Conservation (phyloP, 352 stramenopile species). For the Pilasporangium apinafurcum region DNA sequence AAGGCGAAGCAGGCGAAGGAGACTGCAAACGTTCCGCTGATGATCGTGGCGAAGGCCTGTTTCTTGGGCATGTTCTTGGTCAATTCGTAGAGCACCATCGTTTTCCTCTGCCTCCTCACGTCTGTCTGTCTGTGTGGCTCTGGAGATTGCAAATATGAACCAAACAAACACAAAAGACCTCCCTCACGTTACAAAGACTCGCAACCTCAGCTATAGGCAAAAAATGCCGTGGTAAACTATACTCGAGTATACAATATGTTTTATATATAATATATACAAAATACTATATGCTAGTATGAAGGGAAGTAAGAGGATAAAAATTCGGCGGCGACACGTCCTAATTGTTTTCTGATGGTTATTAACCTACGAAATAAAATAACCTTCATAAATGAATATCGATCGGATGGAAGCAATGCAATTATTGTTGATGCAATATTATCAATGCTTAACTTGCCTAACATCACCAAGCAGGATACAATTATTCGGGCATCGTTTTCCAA, state of each 20-base stretch:
- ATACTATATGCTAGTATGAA: background rate
- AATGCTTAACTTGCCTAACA: no score
- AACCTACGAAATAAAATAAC: no score
- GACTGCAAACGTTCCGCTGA: slow-evolving; percentile 24
- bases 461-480: no score
- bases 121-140: slow-evolving; percentile 10
- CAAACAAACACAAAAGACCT: slow-evolving; percentile 1
- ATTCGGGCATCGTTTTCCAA: no score
- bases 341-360: no score
- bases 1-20: slow-evolving; percentile 43
- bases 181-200: slow-evolving; percentile 39
- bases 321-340: no score
- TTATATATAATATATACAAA: background rate
- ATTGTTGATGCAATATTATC: no score
- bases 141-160: slow-evolving; percentile 18
- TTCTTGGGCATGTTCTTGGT: slow-evolving; percentile 65
- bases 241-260: background rate
- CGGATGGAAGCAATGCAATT: no score
- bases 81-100: slow-evolving; percentile 54
- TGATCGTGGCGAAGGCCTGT: slow-evolving; percentile 42
- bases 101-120: slow-evolving; percentile 1
- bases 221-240: background rate
- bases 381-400: no score
- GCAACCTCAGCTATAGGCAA: slow-evolving; percentile 14
- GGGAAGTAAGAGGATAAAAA: background rate